These are phyloP conservation scores for Melastoma malabathricum DNA, from an alignment of 345 rosid species.

Conservation along the genomic window DNA sequence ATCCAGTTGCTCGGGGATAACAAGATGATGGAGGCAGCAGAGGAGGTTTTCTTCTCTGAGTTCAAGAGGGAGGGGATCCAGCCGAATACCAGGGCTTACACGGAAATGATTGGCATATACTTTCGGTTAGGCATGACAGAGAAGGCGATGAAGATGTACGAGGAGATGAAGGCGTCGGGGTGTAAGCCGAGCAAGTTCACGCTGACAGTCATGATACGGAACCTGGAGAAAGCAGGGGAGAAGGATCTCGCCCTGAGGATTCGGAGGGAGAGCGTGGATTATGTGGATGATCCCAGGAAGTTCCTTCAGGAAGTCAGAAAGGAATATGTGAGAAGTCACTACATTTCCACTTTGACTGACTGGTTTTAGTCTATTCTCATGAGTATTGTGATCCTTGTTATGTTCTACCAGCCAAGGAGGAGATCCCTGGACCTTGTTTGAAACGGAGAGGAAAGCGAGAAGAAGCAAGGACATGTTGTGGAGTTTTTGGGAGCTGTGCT, in stretches of 20 bases:
- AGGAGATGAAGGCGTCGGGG: slow-evolving; percentile 28
- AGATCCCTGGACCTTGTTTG: slow-evolving; percentile 8
- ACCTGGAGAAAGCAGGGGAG: slow-evolving; percentile 35
- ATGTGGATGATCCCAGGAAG: slow-evolving; percentile 36
- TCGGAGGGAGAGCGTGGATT: slow-evolving; percentile 34
- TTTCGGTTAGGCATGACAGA: slow-evolving; percentile 26
- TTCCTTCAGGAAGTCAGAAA: slow-evolving; percentile 30
- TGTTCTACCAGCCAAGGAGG: slow-evolving; percentile 14
- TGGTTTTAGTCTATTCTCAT: not conserved
- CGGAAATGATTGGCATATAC: slow-evolving; percentile 53
- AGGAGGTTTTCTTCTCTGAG: slow-evolving; percentile 21
- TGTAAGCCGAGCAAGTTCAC: slow-evolving; percentile 36
- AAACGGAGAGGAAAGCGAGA: not conserved
- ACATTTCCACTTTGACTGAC: not conserved
- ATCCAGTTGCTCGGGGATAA: slow-evolving; percentile 34
- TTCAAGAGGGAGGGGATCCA: slow-evolving; percentile 28
- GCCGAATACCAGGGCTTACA: slow-evolving; percentile 34
- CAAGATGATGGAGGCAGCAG: slow-evolving; percentile 27
- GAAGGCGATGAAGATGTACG: slow-evolving; percentile 41
- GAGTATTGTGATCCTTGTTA: not conserved
- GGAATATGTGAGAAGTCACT: slow-evolving; percentile 18
- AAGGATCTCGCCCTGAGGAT: slow-evolving; percentile 24
- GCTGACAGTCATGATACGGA: slow-evolving; percentile 37
- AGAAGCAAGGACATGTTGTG: no score
- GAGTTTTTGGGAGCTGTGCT: no score